Conservation (phyloP, 352 stramenopile genomes). For the Stramenopiles sp. region DNA sequence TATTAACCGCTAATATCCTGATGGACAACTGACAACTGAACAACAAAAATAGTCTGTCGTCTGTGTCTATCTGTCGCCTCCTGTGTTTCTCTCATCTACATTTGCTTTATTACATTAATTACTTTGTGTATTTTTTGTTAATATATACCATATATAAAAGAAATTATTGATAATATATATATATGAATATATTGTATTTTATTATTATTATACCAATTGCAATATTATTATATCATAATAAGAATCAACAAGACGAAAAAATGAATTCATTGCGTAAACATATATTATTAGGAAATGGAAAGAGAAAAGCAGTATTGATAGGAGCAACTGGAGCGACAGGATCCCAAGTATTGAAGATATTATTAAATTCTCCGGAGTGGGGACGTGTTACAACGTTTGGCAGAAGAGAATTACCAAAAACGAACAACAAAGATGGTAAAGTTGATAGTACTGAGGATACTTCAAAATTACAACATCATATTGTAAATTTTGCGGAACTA, state of each 20-base stretch:
- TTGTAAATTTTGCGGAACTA: background rate
- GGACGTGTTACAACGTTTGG: background rate
- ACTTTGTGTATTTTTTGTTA: no score
- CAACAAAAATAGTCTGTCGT: no score
- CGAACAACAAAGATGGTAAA: no score
- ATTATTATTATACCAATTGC: background rate
- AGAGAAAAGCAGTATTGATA: background rate
- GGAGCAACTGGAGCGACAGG: background rate
- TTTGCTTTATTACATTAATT: no score
- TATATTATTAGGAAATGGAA: background rate
- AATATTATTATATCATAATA: background rate
- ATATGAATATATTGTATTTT: no score
- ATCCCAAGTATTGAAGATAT: background rate
- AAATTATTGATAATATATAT: no score
- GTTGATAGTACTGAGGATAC: background rate
- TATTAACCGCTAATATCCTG: no score
- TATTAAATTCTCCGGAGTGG: background rate
- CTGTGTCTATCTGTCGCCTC: no score
- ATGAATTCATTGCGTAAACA: background rate
- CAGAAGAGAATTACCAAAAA: background rate
- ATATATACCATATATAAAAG: no score
- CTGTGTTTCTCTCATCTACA: no score
- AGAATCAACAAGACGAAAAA: background rate
- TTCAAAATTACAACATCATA: background rate
- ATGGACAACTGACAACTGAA: no score